These are phyloP conservation scores for Neocucurbitaria cava DNA, from an alignment of 2,329 filamentous ascomycete species.

Conservation along the genomic window DNA sequence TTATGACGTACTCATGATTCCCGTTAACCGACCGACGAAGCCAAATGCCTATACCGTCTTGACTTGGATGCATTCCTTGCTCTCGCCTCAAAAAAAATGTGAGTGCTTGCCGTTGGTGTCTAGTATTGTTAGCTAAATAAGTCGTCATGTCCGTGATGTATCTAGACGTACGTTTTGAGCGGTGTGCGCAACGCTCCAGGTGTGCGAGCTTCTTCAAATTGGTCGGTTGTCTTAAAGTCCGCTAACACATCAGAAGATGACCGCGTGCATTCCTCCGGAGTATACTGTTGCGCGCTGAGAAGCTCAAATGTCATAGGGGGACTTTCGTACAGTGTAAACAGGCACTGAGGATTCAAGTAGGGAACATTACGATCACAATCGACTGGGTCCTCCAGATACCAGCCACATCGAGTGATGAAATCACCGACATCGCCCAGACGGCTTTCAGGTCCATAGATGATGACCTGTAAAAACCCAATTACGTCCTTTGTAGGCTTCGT, in stretches of 20 bases:
- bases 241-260: constrained; percentile 3
- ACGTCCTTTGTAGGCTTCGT: background rate
- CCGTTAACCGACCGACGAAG: background rate
- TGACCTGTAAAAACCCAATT: background rate
- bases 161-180: constrained; percentile 2
- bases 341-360: constrained; percentile 18
- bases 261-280: background rate
- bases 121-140: background rate
- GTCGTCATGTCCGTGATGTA: background rate
- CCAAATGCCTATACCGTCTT: constrained; percentile 11
- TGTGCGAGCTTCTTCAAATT: background rate
- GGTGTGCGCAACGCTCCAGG: constrained; percentile 3
- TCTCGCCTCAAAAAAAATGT: constrained; percentile 16
- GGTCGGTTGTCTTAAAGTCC: constrained; percentile 5
- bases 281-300: background rate
- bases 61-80: constrained; percentile 6
- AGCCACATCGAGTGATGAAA: constrained; percentile 3
- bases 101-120: constrained; percentile 16
- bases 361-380: constrained; percentile 19
- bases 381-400: constrained; percentile 15
- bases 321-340: background rate
- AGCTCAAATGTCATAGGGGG: constrained; percentile 17
- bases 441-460: constrained; percentile 7
- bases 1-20: too few relatives aligned
- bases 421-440: constrained; percentile 1